Base-by-base conservation (phyloP, 78 protist genomes). In the Thecamonas trahens region DNA sequence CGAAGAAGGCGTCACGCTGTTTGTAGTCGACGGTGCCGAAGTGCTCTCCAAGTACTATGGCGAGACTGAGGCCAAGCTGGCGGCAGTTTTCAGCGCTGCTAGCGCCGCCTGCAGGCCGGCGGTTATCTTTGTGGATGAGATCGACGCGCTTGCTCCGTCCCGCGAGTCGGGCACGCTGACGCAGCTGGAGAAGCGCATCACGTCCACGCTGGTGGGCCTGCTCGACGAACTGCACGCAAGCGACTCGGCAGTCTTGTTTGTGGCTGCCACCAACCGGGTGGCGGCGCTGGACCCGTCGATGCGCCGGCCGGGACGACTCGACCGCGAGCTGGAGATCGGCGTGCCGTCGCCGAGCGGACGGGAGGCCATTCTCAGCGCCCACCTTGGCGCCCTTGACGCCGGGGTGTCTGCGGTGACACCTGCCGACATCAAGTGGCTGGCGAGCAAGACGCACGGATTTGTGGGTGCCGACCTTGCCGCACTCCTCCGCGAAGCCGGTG, bases 221-320 rank as follows among this genome's bases (percentile, higher is more conserved):
- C 74, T 95, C 92, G 99, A 96, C 69, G 99, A 98, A 49, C 24
- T 91, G 20, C 74, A 39, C 31, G 17, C 52, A 1, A 20, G 14
- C 6, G 60, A 24, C 3, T 44, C 42, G 37, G 3, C n/a, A 61
- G 83, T 95, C 14, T 26, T 97, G 9, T 91, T 96, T 6, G 76
- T 97, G 22, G 99, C 93, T 0, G 97, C 99, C 35, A 96, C 99
- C 14, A 97, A 94, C 74, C 62, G 99, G 45, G 87, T 84, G 3
- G 60, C 72, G 62, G n/a, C 84, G 9, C 24, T 89, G 0, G 94
- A 89, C 45, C 61, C 82, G 4, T 88, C 94, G 28, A 52, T 89
- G 35, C 63, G 94, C 9, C 44, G 94, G 34, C 90, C 98, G 1
- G 99, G 99, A 22, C 83, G 99, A 26, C 93, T 97, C 60, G 97